These are phyloP conservation scores for Lentinula lateritia DNA, from an alignment of 768 basidiomycete genomes.

Conservation along the genomic window DNA sequence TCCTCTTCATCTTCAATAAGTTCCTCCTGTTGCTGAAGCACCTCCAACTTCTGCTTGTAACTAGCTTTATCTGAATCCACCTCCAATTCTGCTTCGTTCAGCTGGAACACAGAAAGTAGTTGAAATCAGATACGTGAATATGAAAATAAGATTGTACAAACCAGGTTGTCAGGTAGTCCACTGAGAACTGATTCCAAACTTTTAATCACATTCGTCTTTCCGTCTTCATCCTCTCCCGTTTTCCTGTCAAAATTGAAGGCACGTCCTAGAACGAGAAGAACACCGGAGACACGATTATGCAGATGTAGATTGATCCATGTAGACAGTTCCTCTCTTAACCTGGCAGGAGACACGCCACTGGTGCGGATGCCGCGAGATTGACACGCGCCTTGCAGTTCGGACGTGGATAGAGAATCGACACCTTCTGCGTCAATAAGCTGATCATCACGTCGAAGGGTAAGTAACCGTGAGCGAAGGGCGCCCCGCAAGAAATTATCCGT, in stretches of 20 bases:
- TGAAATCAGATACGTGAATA: conserved; percentile 1
- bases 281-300: conserved; percentile 87
- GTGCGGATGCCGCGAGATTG: conserved; percentile 94
- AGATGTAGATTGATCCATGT: conserved; percentile 94
- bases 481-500: conserved; percentile 98
- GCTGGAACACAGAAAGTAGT: conserved; percentile 35
- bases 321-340: conserved; percentile 81
- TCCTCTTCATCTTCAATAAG: conserved; percentile 99
- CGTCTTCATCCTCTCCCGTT: conserved; percentile 69
- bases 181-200: conserved; percentile 88
- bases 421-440: conserved; percentile 89
- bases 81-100: conserved; percentile 95
- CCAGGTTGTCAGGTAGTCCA: conserved; percentile 91
- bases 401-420: conserved; percentile 82
- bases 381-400: conserved; percentile 89
- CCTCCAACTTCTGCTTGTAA: conserved; percentile 98
- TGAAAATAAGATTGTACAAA: conserved; percentile 30
- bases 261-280: conserved; percentile 87
- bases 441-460: conserved; percentile 86
- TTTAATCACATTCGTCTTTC: conserved; percentile 74
- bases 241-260: conserved; percentile 91
- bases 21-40: conserved; percentile 96
- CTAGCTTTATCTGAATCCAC: conserved; percentile 91
- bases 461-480: conserved; percentile 77
- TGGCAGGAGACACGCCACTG: conserved; percentile 77